Percentiles rank a stretch among this genome's conserved stretches.
These are phyloP conservation scores for Nemania abortiva DNA, from an alignment of 2,329 filamentous ascomycete species.

Conservation along the genomic window DNA sequence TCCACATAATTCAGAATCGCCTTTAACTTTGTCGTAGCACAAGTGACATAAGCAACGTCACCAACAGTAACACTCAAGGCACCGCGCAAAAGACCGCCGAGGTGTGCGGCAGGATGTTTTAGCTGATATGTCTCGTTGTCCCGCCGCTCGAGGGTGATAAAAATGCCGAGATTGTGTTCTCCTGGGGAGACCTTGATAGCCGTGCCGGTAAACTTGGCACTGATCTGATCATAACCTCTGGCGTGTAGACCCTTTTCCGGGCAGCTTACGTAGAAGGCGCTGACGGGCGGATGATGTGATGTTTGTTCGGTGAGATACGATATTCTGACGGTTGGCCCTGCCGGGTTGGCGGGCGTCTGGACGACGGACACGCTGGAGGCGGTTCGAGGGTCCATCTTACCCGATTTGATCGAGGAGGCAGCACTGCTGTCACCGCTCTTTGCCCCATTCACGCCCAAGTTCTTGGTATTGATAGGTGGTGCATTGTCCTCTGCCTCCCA, in stretches of 20 bases:
- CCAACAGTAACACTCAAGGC: slow-evolving; percentile 91
- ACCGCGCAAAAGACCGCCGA: slow-evolving; percentile 88
- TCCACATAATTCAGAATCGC: slow-evolving; percentile 93
- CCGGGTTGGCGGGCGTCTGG: slow-evolving; percentile 58
- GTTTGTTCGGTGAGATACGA: slow-evolving; percentile 98
- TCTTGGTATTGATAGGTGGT: slow-evolving; percentile 70
- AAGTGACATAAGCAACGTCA: slow-evolving; percentile 89
- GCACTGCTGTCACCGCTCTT: slow-evolving; percentile 55
- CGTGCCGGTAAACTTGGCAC: slow-evolving; percentile 97
- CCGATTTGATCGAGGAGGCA: slow-evolving; percentile 62
- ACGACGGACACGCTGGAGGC: slow-evolving; percentile 65
- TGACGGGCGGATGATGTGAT: slow-evolving; percentile 96
- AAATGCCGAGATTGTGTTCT: slow-evolving; percentile 95
- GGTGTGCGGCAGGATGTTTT: slow-evolving; percentile 91
- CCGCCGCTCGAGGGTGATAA: slow-evolving; percentile 84
- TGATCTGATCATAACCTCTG: slow-evolving; percentile 93
- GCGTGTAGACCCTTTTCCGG: slow-evolving; percentile 90
- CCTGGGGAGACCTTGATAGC: slow-evolving; percentile 92
- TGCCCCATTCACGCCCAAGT: slow-evolving; percentile 49
- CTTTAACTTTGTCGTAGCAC: slow-evolving; percentile 90
- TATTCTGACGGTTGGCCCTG: slow-evolving; percentile 74
- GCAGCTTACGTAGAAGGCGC: slow-evolving; percentile 93
- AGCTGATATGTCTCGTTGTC: slow-evolving; percentile 93
- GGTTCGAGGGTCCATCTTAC: slow-evolving; percentile 57
- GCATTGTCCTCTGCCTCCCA: slow-evolving; percentile 91